Evolutionary conservation across 768 basidiomycete species (phyloP).

Genomic region (Mycena maculata): DNA sequence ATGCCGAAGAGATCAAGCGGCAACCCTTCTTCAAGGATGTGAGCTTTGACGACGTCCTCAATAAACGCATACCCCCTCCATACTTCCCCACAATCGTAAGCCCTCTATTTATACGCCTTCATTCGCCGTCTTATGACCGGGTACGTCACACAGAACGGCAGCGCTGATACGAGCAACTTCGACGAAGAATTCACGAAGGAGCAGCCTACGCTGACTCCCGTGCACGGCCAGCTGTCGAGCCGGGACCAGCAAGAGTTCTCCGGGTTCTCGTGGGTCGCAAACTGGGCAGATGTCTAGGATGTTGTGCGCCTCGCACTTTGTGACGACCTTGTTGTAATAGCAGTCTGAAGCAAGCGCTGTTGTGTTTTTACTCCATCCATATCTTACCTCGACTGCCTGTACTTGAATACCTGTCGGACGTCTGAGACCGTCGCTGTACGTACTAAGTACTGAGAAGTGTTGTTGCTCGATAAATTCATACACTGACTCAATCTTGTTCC

Average conservation of each 20-base stretch:
- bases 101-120: constrained; percentile 15
- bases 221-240: constrained; percentile 90
- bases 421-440: constrained; percentile 8
- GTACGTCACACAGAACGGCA: constrained; percentile 68
- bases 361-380: constrained; percentile 31
- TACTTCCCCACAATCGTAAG: constrained; percentile 97
- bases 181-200: constrained; percentile 98
- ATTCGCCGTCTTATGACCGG: constrained; percentile 28
- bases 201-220: constrained; percentile 96
- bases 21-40: constrained; percentile 99
- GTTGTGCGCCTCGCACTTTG: constrained; percentile 20
- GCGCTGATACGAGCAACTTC: constrained; percentile 92
- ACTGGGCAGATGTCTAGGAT: constrained; percentile 64
- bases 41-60: constrained; percentile 94
- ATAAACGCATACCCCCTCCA: constrained; percentile 96
- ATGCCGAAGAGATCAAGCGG: constrained; percentile 96
- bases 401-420: constrained; percentile 49
- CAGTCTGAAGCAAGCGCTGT: constrained; percentile 16
- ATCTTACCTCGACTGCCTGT: constrained; percentile 44
- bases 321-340: constrained; percentile 27
- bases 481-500: too few relatives aligned
- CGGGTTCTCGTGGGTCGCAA: constrained; percentile 94
- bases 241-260: constrained; percentile 96
- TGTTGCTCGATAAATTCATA: constrained; percentile 29
- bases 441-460: constrained; percentile 19